Percentiles rank a stretch among this genome's conserved stretches.
Evolutionary conservation across 257 asterid genomes (phyloP).

Genomic region (Solanum tarijense): DNA sequence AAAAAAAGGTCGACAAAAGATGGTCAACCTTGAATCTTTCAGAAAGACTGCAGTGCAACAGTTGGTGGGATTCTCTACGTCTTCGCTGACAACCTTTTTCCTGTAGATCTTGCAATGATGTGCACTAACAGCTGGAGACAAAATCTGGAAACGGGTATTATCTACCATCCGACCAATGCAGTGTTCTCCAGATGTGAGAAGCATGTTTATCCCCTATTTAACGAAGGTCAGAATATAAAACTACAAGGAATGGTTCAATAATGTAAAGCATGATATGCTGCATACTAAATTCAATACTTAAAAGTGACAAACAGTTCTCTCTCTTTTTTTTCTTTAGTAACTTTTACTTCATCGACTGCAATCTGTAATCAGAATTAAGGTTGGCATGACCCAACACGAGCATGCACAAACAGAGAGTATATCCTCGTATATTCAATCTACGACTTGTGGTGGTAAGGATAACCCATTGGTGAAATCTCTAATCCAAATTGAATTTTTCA

Average conservation of each 20-base stretch:
- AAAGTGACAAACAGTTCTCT: neutral
- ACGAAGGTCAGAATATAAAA: neutral
- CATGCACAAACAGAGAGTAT: neutral
- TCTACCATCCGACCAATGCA: conserved; percentile 78
- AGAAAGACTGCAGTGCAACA: conserved; percentile 40
- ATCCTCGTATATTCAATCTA: neutral
- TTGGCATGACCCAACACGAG: neutral
- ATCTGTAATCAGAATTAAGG: neutral
- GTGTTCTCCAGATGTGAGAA: conserved; percentile 64
- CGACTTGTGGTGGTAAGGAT: neutral
- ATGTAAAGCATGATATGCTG: neutral
- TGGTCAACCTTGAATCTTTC: conserved; percentile 75
- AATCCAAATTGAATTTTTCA: neutral
- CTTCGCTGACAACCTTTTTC: conserved; percentile 33
- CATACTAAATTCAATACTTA: neutral
- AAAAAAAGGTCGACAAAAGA: conserved; percentile 2
- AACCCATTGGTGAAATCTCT: neutral
- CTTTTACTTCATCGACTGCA: neutral
- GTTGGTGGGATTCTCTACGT: conserved; percentile 26
- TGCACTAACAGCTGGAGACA: conserved; percentile 74
- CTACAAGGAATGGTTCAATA: neutral
- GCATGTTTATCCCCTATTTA: conserved; percentile 76
- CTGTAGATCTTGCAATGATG: conserved; percentile 77
- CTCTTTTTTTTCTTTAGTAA: neutral
- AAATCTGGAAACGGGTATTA: conserved; percentile 64